These are phyloP conservation scores for Pachyrhizus erosus DNA, from an alignment of 306 rosid genomes.

Conservation along the genomic window DNA sequence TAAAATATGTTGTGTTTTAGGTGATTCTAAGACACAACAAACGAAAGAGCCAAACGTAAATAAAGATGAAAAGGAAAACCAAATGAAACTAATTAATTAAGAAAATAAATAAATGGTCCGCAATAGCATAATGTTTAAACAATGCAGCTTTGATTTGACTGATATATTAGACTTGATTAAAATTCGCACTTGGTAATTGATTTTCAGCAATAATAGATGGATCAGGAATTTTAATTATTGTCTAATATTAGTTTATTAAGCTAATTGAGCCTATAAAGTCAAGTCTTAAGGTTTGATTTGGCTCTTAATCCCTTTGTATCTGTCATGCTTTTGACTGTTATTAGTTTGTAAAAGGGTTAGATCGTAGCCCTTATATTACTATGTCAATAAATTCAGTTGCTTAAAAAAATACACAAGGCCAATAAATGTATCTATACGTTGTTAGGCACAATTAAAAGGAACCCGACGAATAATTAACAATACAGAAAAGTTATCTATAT, in stretches of 20 bases:
- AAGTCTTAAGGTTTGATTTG: no score
- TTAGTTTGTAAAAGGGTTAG: no score
- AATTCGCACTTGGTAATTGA: neutral
- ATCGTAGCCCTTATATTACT: no score
- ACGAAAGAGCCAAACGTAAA: neutral
- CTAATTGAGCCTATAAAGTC: neutral
- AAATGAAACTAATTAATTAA: neutral
- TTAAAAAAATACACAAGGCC: no score
- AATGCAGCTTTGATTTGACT: neutral
- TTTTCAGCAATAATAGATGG: neutral
- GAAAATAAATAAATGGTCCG: neutral
- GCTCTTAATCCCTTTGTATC: neutral
- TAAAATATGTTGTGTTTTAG: neutral
- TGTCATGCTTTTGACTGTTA: neutral
- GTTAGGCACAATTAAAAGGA: no score
- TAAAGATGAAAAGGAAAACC: neutral
- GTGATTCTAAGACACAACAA: neutral
- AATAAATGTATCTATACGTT: no score
- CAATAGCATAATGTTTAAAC: neutral
- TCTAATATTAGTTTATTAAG: neutral
- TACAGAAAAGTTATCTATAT: no score
- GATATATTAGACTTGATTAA: neutral
- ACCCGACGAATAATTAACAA: no score
- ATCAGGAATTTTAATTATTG: neutral
- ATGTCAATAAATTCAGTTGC: no score